These are phyloP conservation scores for Eucalyptus rudis DNA, from an alignment of 345 rosid genomes.

Conservation along the genomic window DNA sequence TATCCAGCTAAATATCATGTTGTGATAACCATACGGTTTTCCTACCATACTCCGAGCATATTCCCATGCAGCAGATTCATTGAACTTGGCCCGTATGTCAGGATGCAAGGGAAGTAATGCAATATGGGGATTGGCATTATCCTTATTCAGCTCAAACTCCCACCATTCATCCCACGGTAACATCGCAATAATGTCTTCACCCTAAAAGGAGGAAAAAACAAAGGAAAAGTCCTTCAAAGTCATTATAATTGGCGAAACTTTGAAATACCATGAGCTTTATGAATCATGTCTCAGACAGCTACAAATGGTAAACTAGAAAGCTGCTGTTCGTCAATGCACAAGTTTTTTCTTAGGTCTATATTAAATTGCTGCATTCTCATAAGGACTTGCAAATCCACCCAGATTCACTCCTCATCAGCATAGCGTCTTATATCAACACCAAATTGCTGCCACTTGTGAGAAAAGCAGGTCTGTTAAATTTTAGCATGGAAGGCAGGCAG, in stretches of 20 bases:
- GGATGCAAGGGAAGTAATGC: constrained; percentile 93
- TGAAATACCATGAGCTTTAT: neutral
- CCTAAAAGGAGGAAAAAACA: constrained; percentile 23
- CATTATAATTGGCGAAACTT: neutral
- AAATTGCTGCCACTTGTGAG: neutral
- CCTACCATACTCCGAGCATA: constrained; percentile 88
- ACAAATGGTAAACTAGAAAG: neutral
- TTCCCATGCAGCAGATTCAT: constrained; percentile 97
- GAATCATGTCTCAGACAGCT: neutral
- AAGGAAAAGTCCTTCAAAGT: neutral
- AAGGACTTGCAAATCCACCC: neutral
- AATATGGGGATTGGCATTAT: constrained; percentile 85
- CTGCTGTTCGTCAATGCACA: neutral
- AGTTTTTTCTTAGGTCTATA: neutral
- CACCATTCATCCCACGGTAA: constrained; percentile 99
- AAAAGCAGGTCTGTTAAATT: neutral
- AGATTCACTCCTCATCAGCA: neutral
- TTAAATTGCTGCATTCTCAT: neutral
- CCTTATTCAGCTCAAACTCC: constrained; percentile 88
- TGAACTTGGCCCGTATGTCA: constrained; percentile 75
- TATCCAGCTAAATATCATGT: constrained; percentile 99
- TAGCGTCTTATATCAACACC: neutral
- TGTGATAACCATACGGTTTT: constrained; percentile 91
- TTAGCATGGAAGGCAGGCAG: neutral
- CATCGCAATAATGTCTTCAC: constrained; percentile 75